Percentiles rank a stretch among this genome's conserved stretches.
These are phyloP conservation scores for Cicer pinnatifidum DNA, from an alignment of 306 rosid species.

Conservation along the genomic window DNA sequence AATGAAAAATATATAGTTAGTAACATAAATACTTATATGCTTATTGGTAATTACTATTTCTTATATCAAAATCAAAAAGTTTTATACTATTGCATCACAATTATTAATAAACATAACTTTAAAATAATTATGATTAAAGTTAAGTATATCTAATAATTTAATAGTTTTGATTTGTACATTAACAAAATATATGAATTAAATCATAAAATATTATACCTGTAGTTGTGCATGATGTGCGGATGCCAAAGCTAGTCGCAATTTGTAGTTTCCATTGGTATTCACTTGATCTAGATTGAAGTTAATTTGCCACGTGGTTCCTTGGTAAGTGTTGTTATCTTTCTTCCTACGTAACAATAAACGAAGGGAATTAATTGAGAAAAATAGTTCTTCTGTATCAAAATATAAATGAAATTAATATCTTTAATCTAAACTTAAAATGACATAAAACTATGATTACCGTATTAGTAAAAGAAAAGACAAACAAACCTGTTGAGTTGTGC, in stretches of 20 bases:
- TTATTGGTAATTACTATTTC: neutral
- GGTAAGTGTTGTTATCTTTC: slow-evolving; percentile 56
- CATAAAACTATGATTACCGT: too few relatives aligned
- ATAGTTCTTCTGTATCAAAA: neutral
- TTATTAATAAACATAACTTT: too few relatives aligned
- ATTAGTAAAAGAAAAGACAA: neutral
- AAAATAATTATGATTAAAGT: too few relatives aligned
- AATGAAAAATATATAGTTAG: neutral
- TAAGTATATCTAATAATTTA: too few relatives aligned
- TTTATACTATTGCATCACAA: too few relatives aligned
- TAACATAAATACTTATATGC: neutral
- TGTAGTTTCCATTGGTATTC: slow-evolving; percentile 48
- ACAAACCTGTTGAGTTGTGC: slow-evolving; percentile 82
- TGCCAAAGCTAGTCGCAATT: slow-evolving; percentile 72
- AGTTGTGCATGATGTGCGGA: slow-evolving; percentile 64
- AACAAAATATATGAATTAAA: too few relatives aligned
- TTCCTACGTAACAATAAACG: slow-evolving; percentile 49
- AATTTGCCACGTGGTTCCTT: slow-evolving; percentile 80
- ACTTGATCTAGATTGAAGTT: slow-evolving; percentile 60
- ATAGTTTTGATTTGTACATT: too few relatives aligned
- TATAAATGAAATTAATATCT: too few relatives aligned
- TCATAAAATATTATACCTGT: slow-evolving; percentile 50
- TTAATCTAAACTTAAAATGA: too few relatives aligned
- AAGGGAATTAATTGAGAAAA: neutral
- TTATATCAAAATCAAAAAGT: neutral